Percentiles rank a stretch among this genome's conserved stretches.
phyloP scores from a whole-genome alignment of 305 asterid genomes.

The Fraxinus nigra region DNA sequence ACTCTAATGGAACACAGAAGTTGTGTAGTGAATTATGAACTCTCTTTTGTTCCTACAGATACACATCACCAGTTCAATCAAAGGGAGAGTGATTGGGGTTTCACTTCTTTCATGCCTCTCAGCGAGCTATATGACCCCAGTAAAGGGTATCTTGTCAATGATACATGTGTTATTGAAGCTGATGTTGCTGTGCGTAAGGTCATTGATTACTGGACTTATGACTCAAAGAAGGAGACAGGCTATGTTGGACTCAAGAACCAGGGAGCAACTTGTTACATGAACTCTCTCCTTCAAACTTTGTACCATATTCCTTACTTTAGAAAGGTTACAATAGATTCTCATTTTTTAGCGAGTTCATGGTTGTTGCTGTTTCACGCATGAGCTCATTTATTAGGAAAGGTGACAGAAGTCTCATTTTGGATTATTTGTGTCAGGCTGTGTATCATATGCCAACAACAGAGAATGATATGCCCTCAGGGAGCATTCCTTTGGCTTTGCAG shows the following conservation, averaged over 20 bases:
- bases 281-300: constrained; percentile 84
- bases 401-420: constrained; percentile 26
- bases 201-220: constrained; percentile 85
- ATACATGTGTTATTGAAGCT: constrained; percentile 74
- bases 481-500: constrained; percentile 89
- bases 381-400: constrained; percentile 20
- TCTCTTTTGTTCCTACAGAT: constrained; percentile 47
- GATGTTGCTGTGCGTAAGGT: constrained; percentile 92
- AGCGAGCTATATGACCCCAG: constrained; percentile 78
- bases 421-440: constrained; percentile 63
- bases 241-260: constrained; percentile 92
- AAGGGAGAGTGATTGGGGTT: constrained; percentile 97
- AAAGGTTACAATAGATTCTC: constrained; percentile 48
- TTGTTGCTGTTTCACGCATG: constrained; percentile 6
- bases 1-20: neutral
- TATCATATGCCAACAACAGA: constrained; percentile 95
- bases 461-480: constrained; percentile 88
- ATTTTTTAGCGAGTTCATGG: constrained; percentile 19
- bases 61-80: constrained; percentile 89
- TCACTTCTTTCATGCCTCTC: constrained; percentile 89
- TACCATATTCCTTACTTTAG: constrained; percentile 89
- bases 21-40: constrained; percentile 11
- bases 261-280: constrained; percentile 95
- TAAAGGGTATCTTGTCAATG: constrained; percentile 81
- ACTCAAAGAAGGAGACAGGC: constrained; percentile 93